Percentiles rank a stretch among this genome's conserved stretches.
Evolutionary conservation across 73 alveolate species (phyloP).

Genomic region (Tetrahymena malaccensis): DNA sequence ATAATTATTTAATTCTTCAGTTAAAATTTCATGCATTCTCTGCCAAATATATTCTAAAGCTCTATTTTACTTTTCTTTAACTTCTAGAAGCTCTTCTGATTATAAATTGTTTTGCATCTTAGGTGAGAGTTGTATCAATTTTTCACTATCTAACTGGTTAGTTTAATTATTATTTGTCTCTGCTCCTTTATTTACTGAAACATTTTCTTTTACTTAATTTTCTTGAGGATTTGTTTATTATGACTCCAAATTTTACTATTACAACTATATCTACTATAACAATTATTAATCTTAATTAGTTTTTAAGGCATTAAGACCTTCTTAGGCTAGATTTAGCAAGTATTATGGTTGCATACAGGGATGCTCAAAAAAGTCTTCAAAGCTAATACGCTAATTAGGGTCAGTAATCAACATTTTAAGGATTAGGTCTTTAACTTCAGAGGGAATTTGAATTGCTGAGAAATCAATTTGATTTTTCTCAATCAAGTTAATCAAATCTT

Average conservation of each 20-base stretch:
- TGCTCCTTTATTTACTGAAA: background rate
- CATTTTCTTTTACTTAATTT: background rate
- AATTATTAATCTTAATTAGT: background rate
- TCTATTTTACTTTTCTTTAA: background rate
- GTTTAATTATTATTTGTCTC: background rate
- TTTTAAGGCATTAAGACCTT: background rate
- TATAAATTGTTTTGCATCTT: background rate
- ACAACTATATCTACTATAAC: background rate
- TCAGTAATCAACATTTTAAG: conserved; percentile 16
- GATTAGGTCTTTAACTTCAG: conserved; percentile 11
- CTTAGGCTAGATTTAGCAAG: background rate
- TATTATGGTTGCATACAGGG: background rate
- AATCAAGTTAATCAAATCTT: conserved; percentile 6
- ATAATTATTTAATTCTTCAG: background rate
- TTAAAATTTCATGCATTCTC: background rate
- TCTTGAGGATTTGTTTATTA: background rate
- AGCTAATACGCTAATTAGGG: conserved; percentile 16
- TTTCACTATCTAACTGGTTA: background rate
- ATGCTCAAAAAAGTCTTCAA: conserved; percentile 29
- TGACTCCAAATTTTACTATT: background rate
- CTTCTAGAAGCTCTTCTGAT: background rate
- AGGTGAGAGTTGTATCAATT: background rate
- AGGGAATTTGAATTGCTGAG: background rate
- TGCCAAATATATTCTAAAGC: background rate
- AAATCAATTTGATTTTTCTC: background rate